Base-by-base conservation (phyloP, 441 rosid species). In the Raphanus hybrid region DNA sequence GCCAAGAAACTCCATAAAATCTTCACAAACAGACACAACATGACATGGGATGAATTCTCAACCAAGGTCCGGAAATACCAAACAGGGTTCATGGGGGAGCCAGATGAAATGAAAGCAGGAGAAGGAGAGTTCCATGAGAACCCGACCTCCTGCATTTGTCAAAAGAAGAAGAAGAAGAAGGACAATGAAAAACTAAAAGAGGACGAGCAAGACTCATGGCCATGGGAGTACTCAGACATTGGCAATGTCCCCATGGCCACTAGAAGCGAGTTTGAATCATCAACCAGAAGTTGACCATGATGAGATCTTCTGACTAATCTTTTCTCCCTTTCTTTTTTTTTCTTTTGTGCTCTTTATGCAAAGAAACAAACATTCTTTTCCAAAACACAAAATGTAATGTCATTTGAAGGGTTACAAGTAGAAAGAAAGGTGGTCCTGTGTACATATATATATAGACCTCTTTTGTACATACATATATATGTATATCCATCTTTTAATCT, bases 21-120 rank as follows among this genome's bases (percentile, higher is more conserved):
- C 72, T 84, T 87, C 82, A 66, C 78, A 80, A 77, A 80, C 78
- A 82, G 89, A 71, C 80, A 82, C 39, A 87, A 82, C 80, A 83
- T 88, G 88, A 85, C 91, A 48, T 90, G 95, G 95, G 87, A 83
- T 60, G 90, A 85, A 67, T 90, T 88, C 75, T 76, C 90, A 12
- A 82, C 86, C 0, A 86, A 74, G 78, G 86, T 88, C 64, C 73
- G 71, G 39, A 73, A 65, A 4, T 71, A 64, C 79, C 92, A 90
- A 78, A 82, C 79, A 15, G 91, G 92, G 11, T 86, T 86, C 85
- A 88, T 87, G 90, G 92, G 92, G 67, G 89, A 84, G 57, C 89
- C 95, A 61, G 85, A 85, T 39, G 92, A 87, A 78, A 64, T 83
- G 63, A 90, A 84, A 72, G 86, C 89, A 6, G 92, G 90, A 32